phyloP scores from a whole-genome alignment of 768 basidiomycete species.

The Scleroderma citrinum region DNA sequence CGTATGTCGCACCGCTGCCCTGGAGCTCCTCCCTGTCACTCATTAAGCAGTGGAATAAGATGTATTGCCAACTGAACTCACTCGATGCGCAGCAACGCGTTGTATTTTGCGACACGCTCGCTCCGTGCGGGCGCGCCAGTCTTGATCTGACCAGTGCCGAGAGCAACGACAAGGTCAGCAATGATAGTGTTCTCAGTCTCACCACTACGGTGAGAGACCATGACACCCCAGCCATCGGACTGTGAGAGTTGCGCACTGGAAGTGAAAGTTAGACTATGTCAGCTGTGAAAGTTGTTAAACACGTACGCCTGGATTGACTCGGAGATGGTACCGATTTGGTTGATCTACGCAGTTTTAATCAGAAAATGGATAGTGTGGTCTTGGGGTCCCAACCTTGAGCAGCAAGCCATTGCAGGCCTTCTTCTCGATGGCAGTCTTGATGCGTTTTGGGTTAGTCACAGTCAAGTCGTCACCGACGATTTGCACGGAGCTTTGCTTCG shows the following conservation, averaged over 20 bases:
- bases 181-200: constrained; percentile 98
- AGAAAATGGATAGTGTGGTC: not conserved
- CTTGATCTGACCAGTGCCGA: constrained; percentile 94
- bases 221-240: constrained; percentile 97
- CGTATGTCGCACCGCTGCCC: constrained; percentile 60
- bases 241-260: constrained; percentile 88
- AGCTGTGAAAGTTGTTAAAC: not conserved
- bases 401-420: constrained; percentile 99
- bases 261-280: constrained; percentile 1
- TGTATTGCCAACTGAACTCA: constrained; percentile 33
- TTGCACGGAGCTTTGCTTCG: constrained; percentile 70
- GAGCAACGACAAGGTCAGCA: constrained; percentile 91
- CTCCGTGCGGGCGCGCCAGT: constrained; percentile 94
- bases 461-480: constrained; percentile 96
- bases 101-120: constrained; percentile 97
- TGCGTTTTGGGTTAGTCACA: constrained; percentile 94
- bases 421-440: constrained; percentile 99
- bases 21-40: constrained; percentile 64
- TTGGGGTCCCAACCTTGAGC: constrained; percentile 59
- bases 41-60: not conserved
- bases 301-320: constrained; percentile 98
- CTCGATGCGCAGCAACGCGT: constrained; percentile 85
- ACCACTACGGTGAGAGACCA: constrained; percentile 98
- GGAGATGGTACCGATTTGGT: constrained; percentile 98
- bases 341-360: constrained; percentile 48